Percentiles rank a stretch among this genome's conserved stretches.
Conservation (phyloP, 2,329 filamentous ascomycete species). For the Lithohypha guttulata region DNA sequence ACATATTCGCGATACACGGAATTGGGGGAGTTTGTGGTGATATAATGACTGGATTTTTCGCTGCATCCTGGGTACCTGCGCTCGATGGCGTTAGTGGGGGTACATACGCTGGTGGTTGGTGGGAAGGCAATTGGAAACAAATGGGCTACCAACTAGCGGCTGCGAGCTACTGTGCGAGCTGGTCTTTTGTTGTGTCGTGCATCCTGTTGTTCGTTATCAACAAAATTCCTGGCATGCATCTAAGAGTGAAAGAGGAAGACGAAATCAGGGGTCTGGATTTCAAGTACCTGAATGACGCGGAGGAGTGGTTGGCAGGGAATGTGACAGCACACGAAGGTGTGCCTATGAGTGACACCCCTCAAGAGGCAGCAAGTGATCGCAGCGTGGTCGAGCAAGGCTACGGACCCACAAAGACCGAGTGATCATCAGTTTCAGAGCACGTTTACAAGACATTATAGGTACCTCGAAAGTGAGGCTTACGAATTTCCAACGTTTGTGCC, state of each 20-base stretch:
- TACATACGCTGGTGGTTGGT: slow-evolving; percentile 37
- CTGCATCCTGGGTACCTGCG: slow-evolving; percentile 30
- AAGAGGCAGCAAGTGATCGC: too few relatives aligned
- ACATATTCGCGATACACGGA: slow-evolving; percentile 39
- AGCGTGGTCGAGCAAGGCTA: too few relatives aligned
- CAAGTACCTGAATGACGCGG: too few relatives aligned
- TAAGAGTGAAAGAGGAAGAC: slow-evolving; percentile 44
- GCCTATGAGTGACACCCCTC: too few relatives aligned
- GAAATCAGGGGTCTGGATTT: slow-evolving; percentile 47
- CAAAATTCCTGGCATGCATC: slow-evolving; percentile 38
- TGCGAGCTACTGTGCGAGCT: slow-evolving; percentile 42
- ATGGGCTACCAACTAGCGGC: slow-evolving; percentile 47
- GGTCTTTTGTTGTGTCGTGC: slow-evolving; percentile 43
- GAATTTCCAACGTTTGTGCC: too few relatives aligned
- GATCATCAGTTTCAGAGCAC: too few relatives aligned
- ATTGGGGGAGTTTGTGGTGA: slow-evolving; percentile 46
- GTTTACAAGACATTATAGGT: too few relatives aligned
- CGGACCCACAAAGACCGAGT: too few relatives aligned
- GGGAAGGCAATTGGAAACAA: slow-evolving; percentile 47
- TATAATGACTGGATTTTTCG: slow-evolving; percentile 49
- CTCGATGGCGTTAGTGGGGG: slow-evolving; percentile 45
- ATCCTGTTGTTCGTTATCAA: slow-evolving; percentile 44
- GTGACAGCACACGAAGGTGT: too few relatives aligned
- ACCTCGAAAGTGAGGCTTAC: too few relatives aligned
- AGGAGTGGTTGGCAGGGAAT: too few relatives aligned